Base-by-base conservation (phyloP, 345 rosid species). In the Iberis pinnata region DNA sequence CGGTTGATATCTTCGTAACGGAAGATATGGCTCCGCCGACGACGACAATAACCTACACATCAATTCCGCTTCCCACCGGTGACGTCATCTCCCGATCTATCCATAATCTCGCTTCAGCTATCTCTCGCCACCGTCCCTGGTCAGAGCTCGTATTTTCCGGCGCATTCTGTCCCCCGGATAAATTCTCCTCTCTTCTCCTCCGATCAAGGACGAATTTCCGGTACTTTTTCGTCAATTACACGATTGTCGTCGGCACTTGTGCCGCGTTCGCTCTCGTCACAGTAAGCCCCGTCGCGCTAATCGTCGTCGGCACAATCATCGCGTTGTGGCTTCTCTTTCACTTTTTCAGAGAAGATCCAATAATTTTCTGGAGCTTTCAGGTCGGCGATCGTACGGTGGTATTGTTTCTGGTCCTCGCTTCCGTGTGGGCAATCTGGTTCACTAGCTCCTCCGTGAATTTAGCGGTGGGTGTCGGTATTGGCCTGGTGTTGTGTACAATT, bases 121-220 rank as follows among this genome's bases (percentile, higher is more conserved):
- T 70, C 65, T 80, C 77, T 69, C 49, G 19, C 65, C 79, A 61
- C 61, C 78, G 78, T 58, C 81, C 79, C 37, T 80, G 81, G 87
- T 77, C 78, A 13, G 73, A 76, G 19, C 70, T 80, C 54, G 36
- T 76, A 25, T 61, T 68, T 3, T 33, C 72, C 70, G 71, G 65
- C 26, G 52, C 24, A 9, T 61, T 58, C 58, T 17, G 8, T 47
- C 48, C 65, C 17, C 71, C 73, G 17, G 68, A 51, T 11, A 12
- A 55, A 15, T 15, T 68, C 58, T 31, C 73, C 40, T 47, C 58
- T 43, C 51, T 70, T 4, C 15, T 53, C 22, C 49, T 61, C 32
- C 73, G 71, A 25, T 59, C 60, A 18, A 48, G 43, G n/a, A 33
- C 53, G 40, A 73, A 78, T 48, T 3, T 39, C 47, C 58, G 18